Evolutionary conservation across 495 filamentous ascomycete genomes (phyloP).

Genomic region (Oidiodendron maius): DNA sequence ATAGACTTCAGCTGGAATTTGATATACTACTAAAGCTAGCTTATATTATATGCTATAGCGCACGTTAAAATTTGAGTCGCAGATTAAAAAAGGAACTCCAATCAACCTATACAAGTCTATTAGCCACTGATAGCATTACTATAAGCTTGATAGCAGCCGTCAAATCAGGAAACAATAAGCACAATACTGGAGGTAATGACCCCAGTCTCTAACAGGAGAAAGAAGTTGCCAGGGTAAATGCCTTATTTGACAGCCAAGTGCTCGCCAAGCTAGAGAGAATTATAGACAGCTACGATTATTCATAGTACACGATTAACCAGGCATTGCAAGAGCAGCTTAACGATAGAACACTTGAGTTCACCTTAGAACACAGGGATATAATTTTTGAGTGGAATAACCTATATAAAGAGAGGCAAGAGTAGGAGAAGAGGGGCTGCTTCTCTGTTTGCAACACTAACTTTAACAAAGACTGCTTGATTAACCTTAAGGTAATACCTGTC

Average conservation of each 20-base stretch:
- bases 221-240: not conserved
- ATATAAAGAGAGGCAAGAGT: conserved; percentile 1
- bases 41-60: too few species aligned
- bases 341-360: not conserved
- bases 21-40: too few species aligned
- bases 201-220: too few species aligned
- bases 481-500: conserved; percentile 5
- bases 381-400: conserved; percentile 9
- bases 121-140: too few species aligned
- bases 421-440: not conserved
- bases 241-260: not conserved
- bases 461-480: conserved; percentile 5
- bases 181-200: too few species aligned
- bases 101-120: too few species aligned
- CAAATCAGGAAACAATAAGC: too few species aligned
- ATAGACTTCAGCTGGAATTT: too few species aligned
- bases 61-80: too few species aligned
- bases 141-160: too few species aligned
- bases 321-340: not conserved
- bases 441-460: conserved; percentile 3
- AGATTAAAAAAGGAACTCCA: too few species aligned
- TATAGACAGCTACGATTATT: conserved; percentile 1
- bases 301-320: not conserved
- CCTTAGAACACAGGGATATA: conserved; percentile 4
- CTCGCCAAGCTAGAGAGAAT: not conserved